Conservation (phyloP, 2,329 filamentous ascomycete genomes). For the Lecanosticta acicola region DNA sequence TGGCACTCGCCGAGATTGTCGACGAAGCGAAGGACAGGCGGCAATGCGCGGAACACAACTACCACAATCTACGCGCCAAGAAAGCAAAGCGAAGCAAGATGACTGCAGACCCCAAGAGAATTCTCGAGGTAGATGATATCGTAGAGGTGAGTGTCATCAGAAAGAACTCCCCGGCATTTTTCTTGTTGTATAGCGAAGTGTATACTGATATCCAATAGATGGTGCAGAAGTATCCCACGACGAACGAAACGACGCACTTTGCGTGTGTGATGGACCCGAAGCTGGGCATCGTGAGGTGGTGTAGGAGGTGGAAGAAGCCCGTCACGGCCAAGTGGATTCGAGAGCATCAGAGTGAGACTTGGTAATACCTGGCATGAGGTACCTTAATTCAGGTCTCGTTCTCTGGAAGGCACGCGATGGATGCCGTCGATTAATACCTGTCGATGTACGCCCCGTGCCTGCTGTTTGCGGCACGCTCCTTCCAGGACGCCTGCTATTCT, state of each 20-base stretch:
- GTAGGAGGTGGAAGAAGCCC: constrained; percentile 19
- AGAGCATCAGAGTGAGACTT: constrained; percentile 10
- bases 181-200: too few relatives aligned
- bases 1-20: constrained; percentile 26
- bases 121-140: constrained; percentile 35
- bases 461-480: too few relatives aligned
- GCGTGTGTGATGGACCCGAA: constrained; percentile 52
- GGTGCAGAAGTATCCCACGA: constrained; percentile 49
- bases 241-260: constrained; percentile 56
- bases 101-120: constrained; percentile 24
- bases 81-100: constrained; percentile 2
- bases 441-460: too few relatives aligned
- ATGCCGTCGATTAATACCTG: too few relatives aligned
- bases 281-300: constrained; percentile 18
- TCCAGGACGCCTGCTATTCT: too few relatives aligned
- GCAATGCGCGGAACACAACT: constrained; percentile 29
- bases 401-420: too few relatives aligned
- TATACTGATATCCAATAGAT: constrained; percentile 31
- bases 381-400: too few relatives aligned
- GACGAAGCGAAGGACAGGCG: constrained; percentile 34
- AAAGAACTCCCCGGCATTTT: too few relatives aligned
- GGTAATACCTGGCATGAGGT: too few relatives aligned
- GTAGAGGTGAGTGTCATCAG: constrained; percentile 16
- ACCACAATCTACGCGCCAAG: constrained; percentile 17
- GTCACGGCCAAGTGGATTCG: constrained; percentile 18